Evolutionary conservation across 768 basidiomycete genomes (phyloP), one percentile per base, ranked within the genome.

Genomic region (Udeniomyces megalosporus): DNA sequence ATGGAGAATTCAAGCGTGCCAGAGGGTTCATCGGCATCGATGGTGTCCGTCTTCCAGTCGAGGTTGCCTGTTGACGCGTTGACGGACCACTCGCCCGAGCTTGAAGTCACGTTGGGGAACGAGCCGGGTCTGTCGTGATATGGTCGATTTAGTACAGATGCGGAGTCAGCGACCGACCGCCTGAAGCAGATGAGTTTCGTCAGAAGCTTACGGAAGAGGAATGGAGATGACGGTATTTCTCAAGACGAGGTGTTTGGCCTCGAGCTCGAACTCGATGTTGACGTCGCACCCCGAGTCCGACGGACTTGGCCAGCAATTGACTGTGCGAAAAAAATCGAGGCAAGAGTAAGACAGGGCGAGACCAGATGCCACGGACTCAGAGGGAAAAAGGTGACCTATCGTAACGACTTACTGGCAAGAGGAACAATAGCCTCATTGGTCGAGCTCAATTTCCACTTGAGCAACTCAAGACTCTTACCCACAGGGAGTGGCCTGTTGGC

Each of bases 221-320:
- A 97, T 93, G 58, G 85, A 84, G 65, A 97, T 88, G 66, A 82
- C 78, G 26, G 92, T 81, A 71, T 96, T 88, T 72, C 87, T 81
- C 2, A 96, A 78, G 0, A 82, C 81, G 58, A 96, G 75, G 52
- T 79, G 79, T 66, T 85, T 80, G 66, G 89, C 86, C 71, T 93
- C 90, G 50, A 97, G 84, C 72, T 97, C 92, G 71, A 95, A 96
- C 74, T 96, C 95, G 66, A 97, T 88, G 74, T 87, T 92, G 64
- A 97, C 88, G 66, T 93, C 90, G 67, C 84, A 86, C 1, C 84
- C 85, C n/a, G 90, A 90, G 68, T 88, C 88, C 44, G 86, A 84
- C 6, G 88, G 85, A 14, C 89, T 84, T 14, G 92, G 95, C 92
- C 92, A 97, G 75, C 89, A 92, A 71, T 89, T 99, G 72, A 99